phyloP scores from a whole-genome alignment of 2,329 filamentous ascomycete genomes.

The Lachnellula willkommii region DNA sequence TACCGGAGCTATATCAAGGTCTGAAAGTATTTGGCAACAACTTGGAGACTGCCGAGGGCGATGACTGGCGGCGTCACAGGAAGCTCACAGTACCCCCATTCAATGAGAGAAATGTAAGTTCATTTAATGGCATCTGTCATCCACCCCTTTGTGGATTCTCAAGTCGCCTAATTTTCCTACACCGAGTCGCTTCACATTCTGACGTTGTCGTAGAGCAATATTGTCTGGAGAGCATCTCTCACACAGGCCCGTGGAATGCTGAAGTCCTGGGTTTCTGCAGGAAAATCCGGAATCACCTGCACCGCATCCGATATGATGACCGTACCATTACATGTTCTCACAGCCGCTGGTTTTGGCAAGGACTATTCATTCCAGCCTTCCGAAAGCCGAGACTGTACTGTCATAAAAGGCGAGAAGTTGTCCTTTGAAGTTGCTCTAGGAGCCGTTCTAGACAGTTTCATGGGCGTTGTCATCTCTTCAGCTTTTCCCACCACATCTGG shows the following conservation, averaged over 20 bases:
- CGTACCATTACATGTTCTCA: constrained; percentile 47
- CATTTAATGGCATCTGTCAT: too few species aligned
- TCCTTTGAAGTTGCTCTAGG: constrained; percentile 15
- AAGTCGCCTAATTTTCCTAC: neutral
- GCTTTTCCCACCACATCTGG: neutral
- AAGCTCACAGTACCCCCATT: constrained; percentile 39
- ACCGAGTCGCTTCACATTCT: neutral
- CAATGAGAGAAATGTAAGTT: constrained; percentile 36
- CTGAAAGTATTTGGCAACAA: constrained; percentile 33
- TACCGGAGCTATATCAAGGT: constrained; percentile 11
- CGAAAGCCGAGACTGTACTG: constrained; percentile 1
- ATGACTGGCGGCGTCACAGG: constrained; percentile 40
- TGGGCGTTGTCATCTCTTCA: constrained; percentile 6
- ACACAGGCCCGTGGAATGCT: constrained; percentile 32
- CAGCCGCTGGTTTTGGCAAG: constrained; percentile 43
- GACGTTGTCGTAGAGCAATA: constrained; percentile 18
- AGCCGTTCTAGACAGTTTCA: constrained; percentile 15
- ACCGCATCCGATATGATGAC: constrained; percentile 41
- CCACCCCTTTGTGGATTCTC: too few species aligned
- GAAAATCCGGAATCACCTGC: constrained; percentile 7
- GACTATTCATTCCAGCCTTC: constrained; percentile 8
- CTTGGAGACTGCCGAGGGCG: constrained; percentile 30
- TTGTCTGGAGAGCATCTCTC: constrained; percentile 36
- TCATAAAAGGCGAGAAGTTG: constrained; percentile 14
- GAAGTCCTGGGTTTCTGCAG: constrained; percentile 16